Base-by-base conservation (phyloP, 352 stramenopile genomes). In the Pythium rishiriense region DNA sequence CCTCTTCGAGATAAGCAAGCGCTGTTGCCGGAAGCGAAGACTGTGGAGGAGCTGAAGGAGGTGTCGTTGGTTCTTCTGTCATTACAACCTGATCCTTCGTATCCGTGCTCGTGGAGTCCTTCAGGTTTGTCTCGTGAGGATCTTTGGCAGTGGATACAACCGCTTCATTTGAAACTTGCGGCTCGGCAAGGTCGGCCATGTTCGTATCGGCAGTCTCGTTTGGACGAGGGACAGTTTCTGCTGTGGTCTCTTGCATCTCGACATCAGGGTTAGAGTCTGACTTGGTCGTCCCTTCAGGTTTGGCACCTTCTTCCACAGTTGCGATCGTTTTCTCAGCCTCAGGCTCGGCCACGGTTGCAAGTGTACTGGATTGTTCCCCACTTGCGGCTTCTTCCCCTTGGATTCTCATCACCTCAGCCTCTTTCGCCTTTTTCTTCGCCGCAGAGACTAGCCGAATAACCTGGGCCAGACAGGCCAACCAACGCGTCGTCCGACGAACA, bases 401-500 rank as follows among this genome's bases (percentile, higher is more conserved):
- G 6, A 19, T 24, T 26, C 10, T 21, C 25, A 21, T 50, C 41
- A n/a, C 5, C 46, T 7, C 10, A 17, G 22, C 37, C 22, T 37
- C 46, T 55, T 25, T 63, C 10, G 54, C 43, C 62, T 56, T n/a
- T 15, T 68, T 56, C 45, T 52, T 59, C 12, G 56, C 39, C 15
- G 55, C 70, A 45, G 47, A 42, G 7, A 78, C 74, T 33, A 88
- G 66, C 9, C 75, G 80, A 35, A 94, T 92, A 52, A 94, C 86
- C 56, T 90, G 69, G 9, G 64, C 74, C 1, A 92, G 73, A 39
- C 74, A 90, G 33, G 73, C 72, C 22, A 94, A 66, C 85, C 83
- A 94, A 35, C 73, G 83, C 17, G 77, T 85, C 39, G 85, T 94
- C 21, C 83, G 78, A 51, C 88, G 81, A 14, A 92, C 83, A 49